Percentiles rank a stretch among this genome's conserved stretches.
Conservation (phyloP, 1,139 yeast genomes). For the Magnusiomyces ingens region DNA sequence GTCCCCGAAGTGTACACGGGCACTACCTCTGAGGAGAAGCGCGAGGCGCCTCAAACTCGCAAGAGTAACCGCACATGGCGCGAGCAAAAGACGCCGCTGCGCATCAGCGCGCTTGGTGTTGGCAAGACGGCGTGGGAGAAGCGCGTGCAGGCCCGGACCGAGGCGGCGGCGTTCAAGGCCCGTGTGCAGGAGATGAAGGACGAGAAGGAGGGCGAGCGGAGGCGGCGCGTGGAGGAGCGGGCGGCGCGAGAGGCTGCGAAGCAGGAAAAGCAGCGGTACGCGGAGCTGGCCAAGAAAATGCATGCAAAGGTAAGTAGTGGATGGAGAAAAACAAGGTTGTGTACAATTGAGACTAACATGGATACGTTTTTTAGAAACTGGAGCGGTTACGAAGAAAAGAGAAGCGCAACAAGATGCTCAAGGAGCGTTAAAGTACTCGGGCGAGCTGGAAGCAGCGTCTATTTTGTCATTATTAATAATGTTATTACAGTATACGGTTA, state of each 20-base stretch:
- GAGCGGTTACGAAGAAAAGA: conserved; percentile 36
- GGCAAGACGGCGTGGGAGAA: conserved; percentile 32
- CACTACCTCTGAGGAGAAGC: no score
- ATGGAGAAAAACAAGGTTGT: not conserved
- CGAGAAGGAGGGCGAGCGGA: conserved; percentile 32
- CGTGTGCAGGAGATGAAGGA: conserved; percentile 35
- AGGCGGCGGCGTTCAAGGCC: conserved; percentile 29
- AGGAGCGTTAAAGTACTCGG: conserved; percentile 34
- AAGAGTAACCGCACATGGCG: conserved; percentile 34
- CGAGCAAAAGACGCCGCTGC: conserved; percentile 29
- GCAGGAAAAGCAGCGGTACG: conserved; percentile 39
- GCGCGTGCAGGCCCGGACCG: conserved; percentile 28
- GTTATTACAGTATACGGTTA: not conserved
- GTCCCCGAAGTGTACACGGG: no score
- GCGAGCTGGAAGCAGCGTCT: not conserved
- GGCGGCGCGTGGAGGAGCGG: conserved; percentile 25
- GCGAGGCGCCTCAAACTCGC: not conserved
- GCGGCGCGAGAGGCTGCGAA: conserved; percentile 35
- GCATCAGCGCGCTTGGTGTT: conserved; percentile 26
- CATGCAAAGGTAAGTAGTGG: conserved; percentile 30
- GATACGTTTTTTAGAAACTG: conserved; percentile 22
- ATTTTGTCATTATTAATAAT: not conserved
- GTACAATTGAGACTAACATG: not conserved
- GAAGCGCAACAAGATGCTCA: conserved; percentile 39
- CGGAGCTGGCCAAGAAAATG: conserved; percentile 35